phyloP scores from a whole-genome alignment of 2,329 filamentous ascomycete genomes.

The Phialophora expanda region DNA sequence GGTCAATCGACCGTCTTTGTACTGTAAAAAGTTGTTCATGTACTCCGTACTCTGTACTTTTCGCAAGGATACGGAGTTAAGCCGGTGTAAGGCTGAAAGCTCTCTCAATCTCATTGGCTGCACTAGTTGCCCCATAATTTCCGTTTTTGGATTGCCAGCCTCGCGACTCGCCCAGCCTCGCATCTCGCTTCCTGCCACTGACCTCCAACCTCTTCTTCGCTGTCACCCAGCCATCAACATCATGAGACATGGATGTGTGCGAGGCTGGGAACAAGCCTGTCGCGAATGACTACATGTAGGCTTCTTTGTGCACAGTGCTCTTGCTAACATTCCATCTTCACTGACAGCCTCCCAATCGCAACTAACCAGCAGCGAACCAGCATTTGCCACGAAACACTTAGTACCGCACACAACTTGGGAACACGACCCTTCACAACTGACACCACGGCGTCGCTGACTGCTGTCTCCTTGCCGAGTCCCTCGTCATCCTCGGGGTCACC shows the following conservation, averaged over 20 bases:
- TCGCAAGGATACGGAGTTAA: background rate
- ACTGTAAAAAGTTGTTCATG: background rate
- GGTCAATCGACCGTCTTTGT: background rate
- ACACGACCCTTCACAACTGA: slow-evolving; percentile 32
- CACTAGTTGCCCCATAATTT: background rate
- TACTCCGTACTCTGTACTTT: background rate
- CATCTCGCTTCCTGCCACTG: slow-evolving; percentile 19
- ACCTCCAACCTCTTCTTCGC: slow-evolving; percentile 21
- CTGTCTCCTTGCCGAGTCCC: slow-evolving; percentile 28
- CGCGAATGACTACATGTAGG: slow-evolving; percentile 31
- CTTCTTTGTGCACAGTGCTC: slow-evolving; percentile 16
- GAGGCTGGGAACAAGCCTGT: slow-evolving; percentile 29
- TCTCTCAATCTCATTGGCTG: background rate
- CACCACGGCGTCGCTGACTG: slow-evolving; percentile 25
- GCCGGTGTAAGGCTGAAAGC: background rate
- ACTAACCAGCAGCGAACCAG: slow-evolving; percentile 12
- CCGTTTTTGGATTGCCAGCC: slow-evolving; percentile 11
- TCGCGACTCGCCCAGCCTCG: background rate
- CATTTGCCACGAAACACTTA: slow-evolving; percentile 1
- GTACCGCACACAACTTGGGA: slow-evolving; percentile 1
- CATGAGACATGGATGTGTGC: slow-evolving; percentile 9
- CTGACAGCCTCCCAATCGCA: slow-evolving; percentile 16
- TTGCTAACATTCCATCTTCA: slow-evolving; percentile 22
- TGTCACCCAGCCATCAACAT: slow-evolving; percentile 27
- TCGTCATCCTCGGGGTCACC: slow-evolving; percentile 9